Evolutionary conservation across 345 rosid species (phyloP), one percentile per base, ranked within the genome.

Genomic region (Sonneratia alba): DNA sequence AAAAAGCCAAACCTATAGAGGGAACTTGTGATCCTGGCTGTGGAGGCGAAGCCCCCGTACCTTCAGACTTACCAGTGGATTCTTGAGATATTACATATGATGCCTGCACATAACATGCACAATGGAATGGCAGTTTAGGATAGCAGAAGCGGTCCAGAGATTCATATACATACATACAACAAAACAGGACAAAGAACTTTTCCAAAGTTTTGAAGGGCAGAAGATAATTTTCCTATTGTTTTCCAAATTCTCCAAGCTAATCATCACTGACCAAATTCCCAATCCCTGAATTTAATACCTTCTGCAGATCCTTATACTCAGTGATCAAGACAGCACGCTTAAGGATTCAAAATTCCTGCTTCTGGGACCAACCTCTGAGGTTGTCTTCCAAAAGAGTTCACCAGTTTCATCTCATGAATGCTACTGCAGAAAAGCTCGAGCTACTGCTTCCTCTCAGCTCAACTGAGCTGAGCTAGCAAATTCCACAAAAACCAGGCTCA

Each of bases 51-150:
- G 85, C 77, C 68, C 79, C 79, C 6, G 85, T 77, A 73, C 80
- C 87, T 74, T 88, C 90, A 70, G 84, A 79, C 76, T 79, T 70
- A 65, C 71, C 85, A 77, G 80, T 73, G 72, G 88, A 78, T 27
- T 83, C 91, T 78, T 83, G 91, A 45, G 83, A 80, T 75, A 82
- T 81, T 62, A 79, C 77, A 80, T 75, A 88, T 73, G 87, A 78
- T 80, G 84, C 96, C 97, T 94, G 67, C 64, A 27, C 36, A 70
- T 68, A 82, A 42, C 43, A 55, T 77, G 3, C 43, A 21, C 63
- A 6, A 11, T 1, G 12, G 34, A 59, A 61, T 14, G 43, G 9
- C 43, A 56, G 0, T 19, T 57, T 53, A 36, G 34, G 16, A 34
- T 37, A 53, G 64, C 13, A 22, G 34, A 18, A 24, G 8, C 34